phyloP scores from a whole-genome alignment of 345 rosid species.

The Populus simonii region DNA sequence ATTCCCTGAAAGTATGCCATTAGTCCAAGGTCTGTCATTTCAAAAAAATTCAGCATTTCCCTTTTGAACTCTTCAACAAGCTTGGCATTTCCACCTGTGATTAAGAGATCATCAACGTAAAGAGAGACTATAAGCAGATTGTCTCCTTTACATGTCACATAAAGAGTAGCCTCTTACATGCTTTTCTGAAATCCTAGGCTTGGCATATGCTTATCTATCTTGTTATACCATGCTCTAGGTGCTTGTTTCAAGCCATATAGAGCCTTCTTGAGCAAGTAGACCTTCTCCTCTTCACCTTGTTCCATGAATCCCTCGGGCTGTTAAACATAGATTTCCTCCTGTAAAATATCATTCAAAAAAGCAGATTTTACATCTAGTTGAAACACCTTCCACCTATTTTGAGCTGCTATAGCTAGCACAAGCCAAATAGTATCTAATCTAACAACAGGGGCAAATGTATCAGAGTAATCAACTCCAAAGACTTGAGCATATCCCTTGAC shows the following conservation, averaged over 20 bases:
- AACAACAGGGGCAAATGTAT: background rate
- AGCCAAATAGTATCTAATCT: background rate
- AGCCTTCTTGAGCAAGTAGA: background rate
- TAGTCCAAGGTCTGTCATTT: background rate
- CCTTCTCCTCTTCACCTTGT: background rate
- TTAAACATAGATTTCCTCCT: background rate
- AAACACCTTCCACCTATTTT: background rate
- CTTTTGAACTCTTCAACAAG: background rate
- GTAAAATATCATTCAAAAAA: background rate
- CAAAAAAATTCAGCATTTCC: background rate
- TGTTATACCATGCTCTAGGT: background rate
- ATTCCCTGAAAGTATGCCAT: background rate
- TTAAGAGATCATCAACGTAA: background rate
- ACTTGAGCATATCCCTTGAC: background rate
- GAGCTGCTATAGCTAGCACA: background rate
- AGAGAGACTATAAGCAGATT: background rate
- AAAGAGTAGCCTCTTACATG: background rate
- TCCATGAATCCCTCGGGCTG: background rate
- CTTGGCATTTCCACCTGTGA: background rate
- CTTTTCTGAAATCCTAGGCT: background rate
- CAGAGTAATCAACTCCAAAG: background rate
- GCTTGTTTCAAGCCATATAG: background rate
- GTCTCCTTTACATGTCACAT: background rate
- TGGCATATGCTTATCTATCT: background rate
- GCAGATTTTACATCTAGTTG: background rate